Evolutionary conservation across 2,329 filamentous ascomycete species (phyloP).

Genomic region (Neofusicoccum laricinum): DNA sequence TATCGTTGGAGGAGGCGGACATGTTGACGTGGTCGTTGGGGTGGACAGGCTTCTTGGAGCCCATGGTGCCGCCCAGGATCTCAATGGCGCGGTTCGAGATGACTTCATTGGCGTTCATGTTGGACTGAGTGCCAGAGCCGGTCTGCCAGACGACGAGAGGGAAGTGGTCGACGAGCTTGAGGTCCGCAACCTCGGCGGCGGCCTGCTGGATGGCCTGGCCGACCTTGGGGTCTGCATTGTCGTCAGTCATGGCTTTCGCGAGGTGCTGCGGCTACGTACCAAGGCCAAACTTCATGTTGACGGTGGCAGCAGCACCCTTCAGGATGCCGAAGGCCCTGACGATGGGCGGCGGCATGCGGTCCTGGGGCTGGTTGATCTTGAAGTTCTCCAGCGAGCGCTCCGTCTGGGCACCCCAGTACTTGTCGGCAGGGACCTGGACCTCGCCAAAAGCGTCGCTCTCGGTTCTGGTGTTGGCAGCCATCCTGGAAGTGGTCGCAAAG

Average conservation of each 20-base stretch:
- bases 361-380: conserved; percentile 98
- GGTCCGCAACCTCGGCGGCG: conserved; percentile 84
- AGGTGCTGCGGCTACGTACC: conserved; percentile 47
- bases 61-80: conserved; percentile 90
- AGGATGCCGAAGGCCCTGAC: conserved; percentile 93
- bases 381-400: conserved; percentile 97
- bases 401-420: conserved; percentile 98
- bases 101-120: conserved; percentile 99
- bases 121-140: conserved; percentile 96
- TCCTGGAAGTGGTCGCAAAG: conserved; percentile 32
- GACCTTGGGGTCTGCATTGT: conserved; percentile 70
- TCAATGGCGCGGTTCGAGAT: conserved; percentile 99
- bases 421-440: conserved; percentile 85
- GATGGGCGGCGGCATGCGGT: conserved; percentile 94
- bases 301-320: conserved; percentile 91
- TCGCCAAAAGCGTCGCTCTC: conserved; percentile 98
- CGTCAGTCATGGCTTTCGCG: conserved; percentile 17
- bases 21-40: conserved; percentile 99
- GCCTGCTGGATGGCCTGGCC: conserved; percentile 91
- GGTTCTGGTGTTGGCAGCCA: conserved; percentile 60
- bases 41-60: conserved; percentile 96
- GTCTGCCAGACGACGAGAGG: conserved; percentile 99
- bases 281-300: conserved; percentile 93
- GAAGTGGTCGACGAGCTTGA: conserved; percentile 96
- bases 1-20: conserved; percentile 97